These are phyloP conservation scores for Hypoxylon lienhwacheense DNA, from an alignment of 495 filamentous ascomycete species.

Conservation along the genomic window DNA sequence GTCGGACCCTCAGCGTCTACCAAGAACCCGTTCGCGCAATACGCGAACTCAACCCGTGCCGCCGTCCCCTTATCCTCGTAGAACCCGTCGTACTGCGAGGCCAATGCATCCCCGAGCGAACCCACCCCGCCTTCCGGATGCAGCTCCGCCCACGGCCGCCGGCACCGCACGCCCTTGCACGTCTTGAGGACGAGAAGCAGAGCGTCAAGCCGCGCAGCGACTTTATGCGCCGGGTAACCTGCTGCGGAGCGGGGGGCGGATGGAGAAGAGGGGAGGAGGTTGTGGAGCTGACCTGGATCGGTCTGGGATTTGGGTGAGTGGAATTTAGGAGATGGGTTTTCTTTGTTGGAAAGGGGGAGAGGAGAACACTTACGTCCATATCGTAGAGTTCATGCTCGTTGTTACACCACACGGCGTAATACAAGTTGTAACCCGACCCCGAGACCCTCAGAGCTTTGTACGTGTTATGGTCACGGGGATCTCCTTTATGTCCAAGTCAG, in stretches of 20 bases:
- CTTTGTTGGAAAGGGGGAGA: background rate
- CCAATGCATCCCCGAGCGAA: slow-evolving; percentile 45
- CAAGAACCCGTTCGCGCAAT: slow-evolving; percentile 60
- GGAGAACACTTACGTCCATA: slow-evolving; percentile 45
- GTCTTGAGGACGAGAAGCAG: slow-evolving; percentile 63
- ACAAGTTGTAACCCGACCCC: slow-evolving; percentile 55
- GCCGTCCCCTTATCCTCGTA: slow-evolving; percentile 42
- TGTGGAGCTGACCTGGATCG: slow-evolving; percentile 59
- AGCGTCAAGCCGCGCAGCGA: slow-evolving; percentile 57
- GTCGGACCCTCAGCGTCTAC: slow-evolving; percentile 58
- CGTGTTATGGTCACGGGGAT: slow-evolving; percentile 47
- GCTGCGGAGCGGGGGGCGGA: slow-evolving; percentile 25
- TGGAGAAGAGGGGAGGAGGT: slow-evolving; percentile 45
- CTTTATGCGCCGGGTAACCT: slow-evolving; percentile 38
- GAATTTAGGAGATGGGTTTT: background rate
- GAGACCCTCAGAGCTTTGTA: slow-evolving; percentile 61
- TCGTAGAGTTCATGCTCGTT: slow-evolving; percentile 65
- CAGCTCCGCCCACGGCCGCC: slow-evolving; percentile 58
- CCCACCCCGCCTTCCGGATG: slow-evolving; percentile 49
- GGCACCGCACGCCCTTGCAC: slow-evolving; percentile 54
- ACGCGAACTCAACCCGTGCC: slow-evolving; percentile 47
- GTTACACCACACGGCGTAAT: slow-evolving; percentile 65
- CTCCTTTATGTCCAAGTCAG: slow-evolving; percentile 17
- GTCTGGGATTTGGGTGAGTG: slow-evolving; percentile 39
- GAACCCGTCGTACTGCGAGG: slow-evolving; percentile 52